Base-by-base conservation (phyloP, 1,284 basidiomycete species). In the Puccinia coronata region DNA sequence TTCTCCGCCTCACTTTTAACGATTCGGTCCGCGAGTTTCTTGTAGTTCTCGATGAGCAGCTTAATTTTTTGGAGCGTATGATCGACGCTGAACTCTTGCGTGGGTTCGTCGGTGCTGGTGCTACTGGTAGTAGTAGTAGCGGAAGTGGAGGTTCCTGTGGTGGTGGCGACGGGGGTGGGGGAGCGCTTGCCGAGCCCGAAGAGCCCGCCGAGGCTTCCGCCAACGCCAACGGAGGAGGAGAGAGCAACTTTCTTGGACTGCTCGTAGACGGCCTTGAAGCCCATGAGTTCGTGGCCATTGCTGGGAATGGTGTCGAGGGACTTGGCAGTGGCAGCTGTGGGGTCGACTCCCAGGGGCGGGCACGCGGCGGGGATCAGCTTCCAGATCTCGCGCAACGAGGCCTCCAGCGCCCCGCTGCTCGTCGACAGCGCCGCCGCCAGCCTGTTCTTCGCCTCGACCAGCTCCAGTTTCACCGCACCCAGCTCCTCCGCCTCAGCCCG, bases 141-240 rank as follows among this genome's bases (percentile, higher is more conserved):
- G n/a, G n/a, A n/a, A n/a, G n/a, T n/a, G n/a, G n/a, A n/a, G n/a
- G n/a, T n/a, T n/a, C n/a, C n/a, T n/a, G n/a, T n/a, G n/a, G n/a
- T n/a, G n/a, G n/a, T n/a, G n/a, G n/a, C n/a, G n/a, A n/a, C n/a
- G 53, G 14, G 31, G 28, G 51, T 36, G 51, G 6, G 28, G 3
- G 31, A 0, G 11, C 73, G 53, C 47, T 75, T 75, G n/a, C 53
- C 73, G 36, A 75, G 55, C n/a, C 73, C 73, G 31, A 75, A 75
- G 8, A 75, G 59, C 9, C 73, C 73, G n/a, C 73, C 73, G 9
- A 75, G 41, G 4, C 57, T 31, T 12, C 55, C 55, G 28, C 72
- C 31, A 43, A 41, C 51, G n/a, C n/a, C n/a, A n/a, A n/a, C n/a
- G n/a, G n/a, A n/a, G n/a, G n/a, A n/a, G n/a, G n/a, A n/a, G 9